Base-by-base conservation (phyloP, 441 rosid species). In the Sinapis alba region DNA sequence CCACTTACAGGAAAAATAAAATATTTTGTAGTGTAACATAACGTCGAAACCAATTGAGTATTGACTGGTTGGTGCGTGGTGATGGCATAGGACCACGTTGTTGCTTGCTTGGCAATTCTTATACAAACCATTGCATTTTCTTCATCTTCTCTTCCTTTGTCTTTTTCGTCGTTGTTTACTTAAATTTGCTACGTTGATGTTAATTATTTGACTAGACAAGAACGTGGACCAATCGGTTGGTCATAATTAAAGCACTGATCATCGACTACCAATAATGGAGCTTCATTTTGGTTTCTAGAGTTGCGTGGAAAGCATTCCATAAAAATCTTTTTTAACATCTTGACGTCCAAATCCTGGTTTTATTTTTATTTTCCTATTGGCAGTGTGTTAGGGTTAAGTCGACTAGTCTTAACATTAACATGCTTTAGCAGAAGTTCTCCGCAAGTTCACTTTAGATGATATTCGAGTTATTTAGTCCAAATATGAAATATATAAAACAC, bases 81-180 rank as follows among this genome's bases (percentile, higher is more conserved):
- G 38, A 58, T 32, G 58, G 66, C 50, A 41, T 13, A 45, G 78
- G 78, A 74, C 72, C 78, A 66, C 78, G 73, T 61, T 68, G 45
- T 68, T 75, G 43, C 71, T 60, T 68, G 41, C 38, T 57, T 56
- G 66, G 50, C 59, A 41, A 26, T 74, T 67, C 62, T 60, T 59
- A 15, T 27, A 73, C 65, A 65, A 65, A 16, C 54, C 5, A n/a
- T 54, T 56, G 56, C 65, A 16, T 54, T 66, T 32, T 60, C 60
- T 50, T 54, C 41, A 23, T 32, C 62, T 10, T 30, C 19, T 66
- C 20, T 59, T 30, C 1, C 0, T 32, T 30, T 67, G 43, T 47
- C 68, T 7, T 61, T 74, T 67, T 34, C 68, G 61, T 34, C 68
- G 61, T 3, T 45, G 26, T 65, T 65, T 66, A 57, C 65, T 13